Evolutionary conservation across 1,284 basidiomycete genomes (phyloP).

Genomic region (Ceratobasidium sp.): DNA sequence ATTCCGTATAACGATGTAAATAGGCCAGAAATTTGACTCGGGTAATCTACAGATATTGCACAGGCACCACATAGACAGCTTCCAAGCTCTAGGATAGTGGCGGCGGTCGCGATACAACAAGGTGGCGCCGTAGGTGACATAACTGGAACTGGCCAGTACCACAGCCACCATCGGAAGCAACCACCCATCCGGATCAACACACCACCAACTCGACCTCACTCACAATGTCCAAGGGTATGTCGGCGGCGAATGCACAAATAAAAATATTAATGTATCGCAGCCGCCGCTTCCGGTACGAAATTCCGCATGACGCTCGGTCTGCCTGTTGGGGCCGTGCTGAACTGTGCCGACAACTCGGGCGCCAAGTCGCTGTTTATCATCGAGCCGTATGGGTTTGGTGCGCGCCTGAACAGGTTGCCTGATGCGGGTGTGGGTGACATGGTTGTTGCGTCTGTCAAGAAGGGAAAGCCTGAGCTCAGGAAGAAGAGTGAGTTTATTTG

Average conservation of each 20-base stretch:
- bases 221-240: conserved; percentile 38
- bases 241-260: background rate
- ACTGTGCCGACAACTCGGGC: conserved; percentile 99
- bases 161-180: conserved; percentile 16
- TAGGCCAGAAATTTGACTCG: too few relatives aligned
- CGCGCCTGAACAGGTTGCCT: conserved; percentile 95
- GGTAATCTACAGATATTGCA: too few relatives aligned
- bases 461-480: conserved; percentile 99
- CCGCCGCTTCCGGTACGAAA: conserved; percentile 74
- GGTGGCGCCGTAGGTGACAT: too few relatives aligned
- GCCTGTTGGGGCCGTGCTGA: conserved; percentile 97
- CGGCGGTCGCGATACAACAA: too few relatives aligned
- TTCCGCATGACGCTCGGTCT: conserved; percentile 97
- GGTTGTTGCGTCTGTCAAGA: conserved; percentile 99
- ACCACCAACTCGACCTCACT: background rate
- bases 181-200: conserved; percentile 22
- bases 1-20: too few relatives aligned
- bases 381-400: conserved; percentile 91
- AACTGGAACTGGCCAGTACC: conserved; percentile 12
- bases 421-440: conserved; percentile 99
- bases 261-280: background rate
- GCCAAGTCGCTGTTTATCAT: conserved; percentile 95
- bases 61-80: too few relatives aligned
- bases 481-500: conserved; percentile 87
- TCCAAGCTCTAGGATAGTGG: too few relatives aligned